These are phyloP conservation scores for Rhododendron williamsianum DNA, from an alignment of 148 eudicot genomes.

Conservation along the genomic window DNA sequence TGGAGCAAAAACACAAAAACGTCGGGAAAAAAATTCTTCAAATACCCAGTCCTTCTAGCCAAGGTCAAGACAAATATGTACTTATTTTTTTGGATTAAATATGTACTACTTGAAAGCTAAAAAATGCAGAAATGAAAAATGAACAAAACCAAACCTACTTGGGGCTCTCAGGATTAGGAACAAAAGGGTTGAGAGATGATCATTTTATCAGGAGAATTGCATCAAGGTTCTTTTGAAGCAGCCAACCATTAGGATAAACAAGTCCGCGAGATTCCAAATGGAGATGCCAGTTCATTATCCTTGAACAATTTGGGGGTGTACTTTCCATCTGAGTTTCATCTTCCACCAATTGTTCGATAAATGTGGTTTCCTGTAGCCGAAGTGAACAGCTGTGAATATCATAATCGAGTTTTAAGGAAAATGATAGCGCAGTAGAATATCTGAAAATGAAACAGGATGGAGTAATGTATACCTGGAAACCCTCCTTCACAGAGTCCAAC, in stretches of 20 bases:
- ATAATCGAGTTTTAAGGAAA: neutral
- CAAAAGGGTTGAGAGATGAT: conserved; percentile 14
- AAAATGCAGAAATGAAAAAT: neutral
- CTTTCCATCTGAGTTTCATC: conserved; percentile 96
- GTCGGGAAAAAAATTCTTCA: neutral
- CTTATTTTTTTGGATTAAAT: no score
- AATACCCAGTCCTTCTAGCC: neutral
- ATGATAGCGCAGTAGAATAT: neutral
- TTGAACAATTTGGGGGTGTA: conserved; percentile 51
- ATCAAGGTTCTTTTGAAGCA: conserved; percentile 63
- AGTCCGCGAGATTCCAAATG: conserved; percentile 67
- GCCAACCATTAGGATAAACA: conserved; percentile 78
- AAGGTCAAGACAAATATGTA: conserved; percentile 7
- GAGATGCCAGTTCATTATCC: conserved; percentile 93
- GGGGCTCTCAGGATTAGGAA: neutral
- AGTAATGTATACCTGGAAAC: conserved; percentile 62
- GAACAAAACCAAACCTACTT: conserved; percentile 4
- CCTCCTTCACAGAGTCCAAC: conserved; percentile 86
- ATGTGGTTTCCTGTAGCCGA: conserved; percentile 74
- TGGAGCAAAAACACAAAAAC: neutral
- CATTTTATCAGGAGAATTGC: conserved; percentile 33
- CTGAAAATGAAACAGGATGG: neutral
- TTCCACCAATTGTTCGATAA: conserved; percentile 86
- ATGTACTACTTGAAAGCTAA: neutral
- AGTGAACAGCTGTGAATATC: neutral